Evolutionary conservation across 75 land plant species (phyloP).

Genomic region (Adiantum capillusveneris): DNA sequence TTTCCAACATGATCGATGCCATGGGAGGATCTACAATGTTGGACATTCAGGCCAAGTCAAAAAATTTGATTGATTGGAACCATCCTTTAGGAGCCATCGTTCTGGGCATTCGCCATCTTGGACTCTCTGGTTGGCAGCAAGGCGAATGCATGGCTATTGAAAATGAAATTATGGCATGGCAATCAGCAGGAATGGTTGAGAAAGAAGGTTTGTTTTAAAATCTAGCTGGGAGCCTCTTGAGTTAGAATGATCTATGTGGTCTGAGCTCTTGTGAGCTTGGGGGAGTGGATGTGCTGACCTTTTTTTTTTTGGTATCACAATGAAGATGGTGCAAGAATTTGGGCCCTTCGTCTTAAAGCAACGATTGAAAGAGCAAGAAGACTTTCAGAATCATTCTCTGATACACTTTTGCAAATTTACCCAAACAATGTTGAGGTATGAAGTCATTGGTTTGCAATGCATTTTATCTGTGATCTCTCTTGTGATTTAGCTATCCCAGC

Average conservation of each 20-base stretch:
- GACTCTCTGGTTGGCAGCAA: constrained; percentile 77
- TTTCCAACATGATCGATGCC: constrained; percentile 62
- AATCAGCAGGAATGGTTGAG: constrained; percentile 54
- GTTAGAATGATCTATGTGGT: no score
- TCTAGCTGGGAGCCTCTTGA: no score
- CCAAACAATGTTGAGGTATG: constrained; percentile 77
- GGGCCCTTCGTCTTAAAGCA: constrained; percentile 88
- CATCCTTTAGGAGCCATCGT: constrained; percentile 56
- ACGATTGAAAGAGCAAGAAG: constrained; percentile 88
- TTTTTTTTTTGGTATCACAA: constrained; percentile 21
- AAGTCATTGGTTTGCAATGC: no score
- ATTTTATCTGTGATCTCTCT: no score
- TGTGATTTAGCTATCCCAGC: no score
- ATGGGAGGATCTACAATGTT: constrained; percentile 73
- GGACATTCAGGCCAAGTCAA: constrained; percentile 28
- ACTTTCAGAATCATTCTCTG: constrained; percentile 82
- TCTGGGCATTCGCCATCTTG: constrained; percentile 54
- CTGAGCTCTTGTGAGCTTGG: no score
- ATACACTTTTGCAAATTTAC: constrained; percentile 63
- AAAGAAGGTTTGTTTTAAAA: constrained; percentile 49
- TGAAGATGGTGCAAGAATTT: constrained; percentile 69
- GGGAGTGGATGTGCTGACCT: no score
- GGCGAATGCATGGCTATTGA: constrained; percentile 75
- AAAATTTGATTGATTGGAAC: constrained; percentile 46
- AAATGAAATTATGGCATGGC: constrained; percentile 72